Evolutionary conservation across 257 asterid genomes (phyloP).

Genomic region (Penstemon newberryi): DNA sequence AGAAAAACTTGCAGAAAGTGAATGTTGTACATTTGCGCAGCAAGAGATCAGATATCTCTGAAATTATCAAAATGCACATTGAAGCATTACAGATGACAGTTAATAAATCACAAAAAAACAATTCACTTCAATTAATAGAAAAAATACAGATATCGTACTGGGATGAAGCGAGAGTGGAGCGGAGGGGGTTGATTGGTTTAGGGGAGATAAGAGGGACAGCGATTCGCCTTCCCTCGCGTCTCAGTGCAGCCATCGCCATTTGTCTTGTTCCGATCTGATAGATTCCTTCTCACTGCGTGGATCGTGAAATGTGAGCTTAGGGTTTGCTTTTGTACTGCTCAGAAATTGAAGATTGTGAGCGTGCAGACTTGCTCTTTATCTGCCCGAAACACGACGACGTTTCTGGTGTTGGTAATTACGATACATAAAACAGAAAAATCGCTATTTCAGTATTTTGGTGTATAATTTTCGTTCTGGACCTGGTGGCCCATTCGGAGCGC

Average conservation of each 20-base stretch:
- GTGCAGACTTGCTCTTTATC: background rate
- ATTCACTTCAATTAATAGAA: background rate
- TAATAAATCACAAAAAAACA: background rate
- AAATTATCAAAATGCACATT: background rate
- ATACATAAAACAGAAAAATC: too few species aligned
- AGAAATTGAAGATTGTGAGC: background rate
- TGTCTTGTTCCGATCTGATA: slow-evolving; percentile 33
- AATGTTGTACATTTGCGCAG: background rate
- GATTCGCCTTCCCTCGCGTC: slow-evolving; percentile 93
- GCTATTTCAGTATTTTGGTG: too few species aligned
- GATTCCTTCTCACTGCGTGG: background rate
- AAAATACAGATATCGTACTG: slow-evolving; percentile 44
- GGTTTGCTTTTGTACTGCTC: background rate
- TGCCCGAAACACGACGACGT: too few species aligned
- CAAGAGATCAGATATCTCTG: background rate
- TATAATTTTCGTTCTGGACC: too few species aligned
- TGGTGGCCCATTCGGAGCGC: too few species aligned
- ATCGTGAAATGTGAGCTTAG: slow-evolving; percentile 3
- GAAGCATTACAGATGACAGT: background rate
- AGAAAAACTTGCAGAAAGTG: background rate
- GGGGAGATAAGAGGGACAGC: slow-evolving; percentile 68
- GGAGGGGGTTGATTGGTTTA: slow-evolving; percentile 49
- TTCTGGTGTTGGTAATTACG: too few species aligned
- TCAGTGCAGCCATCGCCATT: slow-evolving; percentile 92
- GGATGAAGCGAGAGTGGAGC: slow-evolving; percentile 60